Evolutionary conservation across 805 yeast species (phyloP).

Genomic region (Kockiozyma suomiensis): DNA sequence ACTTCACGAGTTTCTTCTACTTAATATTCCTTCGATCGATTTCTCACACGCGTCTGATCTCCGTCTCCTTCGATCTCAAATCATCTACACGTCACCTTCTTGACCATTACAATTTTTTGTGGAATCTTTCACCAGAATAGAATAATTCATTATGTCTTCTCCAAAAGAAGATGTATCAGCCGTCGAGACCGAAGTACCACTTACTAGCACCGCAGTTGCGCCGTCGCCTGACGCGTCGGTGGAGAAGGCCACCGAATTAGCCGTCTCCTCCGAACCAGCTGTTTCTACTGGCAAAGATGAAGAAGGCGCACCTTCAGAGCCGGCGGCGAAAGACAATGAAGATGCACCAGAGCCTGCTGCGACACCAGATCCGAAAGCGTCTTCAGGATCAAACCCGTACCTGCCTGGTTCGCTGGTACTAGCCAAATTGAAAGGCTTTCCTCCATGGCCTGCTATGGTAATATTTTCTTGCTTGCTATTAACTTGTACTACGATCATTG

Average conservation of each 20-base stretch:
- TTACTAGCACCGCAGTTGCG: slow-evolving; percentile 1
- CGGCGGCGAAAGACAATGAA: slow-evolving; percentile 2
- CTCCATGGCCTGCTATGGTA: slow-evolving; percentile 91
- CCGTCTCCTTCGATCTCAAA: neutral
- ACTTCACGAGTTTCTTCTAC: neutral
- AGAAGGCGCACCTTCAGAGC: slow-evolving; percentile 2
- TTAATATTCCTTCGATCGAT: neutral
- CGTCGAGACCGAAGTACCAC: neutral
- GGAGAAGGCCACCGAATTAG: slow-evolving; percentile 1
- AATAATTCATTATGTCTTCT: neutral
- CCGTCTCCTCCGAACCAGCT: slow-evolving; percentile 9
- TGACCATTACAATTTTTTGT: neutral
- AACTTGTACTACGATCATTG: neutral
- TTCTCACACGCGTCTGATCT: neutral
- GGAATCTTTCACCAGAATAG: neutral
- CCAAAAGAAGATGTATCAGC: slow-evolving; percentile 1
- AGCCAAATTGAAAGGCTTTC: slow-evolving; percentile 83
- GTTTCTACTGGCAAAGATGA: neutral
- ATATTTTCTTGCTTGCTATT: neutral
- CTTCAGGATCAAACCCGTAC: slow-evolving; percentile 28
- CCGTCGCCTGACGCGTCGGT: neutral
- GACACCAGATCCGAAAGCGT: neutral
- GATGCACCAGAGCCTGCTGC: slow-evolving; percentile 1
- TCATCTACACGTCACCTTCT: neutral
- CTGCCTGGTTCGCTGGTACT: slow-evolving; percentile 61